A percentile compares a stretch with the other conserved stretches of the same genome.
These are phyloP conservation scores for Lasiosphaeriaceae sp. DNA, from an alignment of 495 filamentous ascomycete species.

Conservation along the genomic window DNA sequence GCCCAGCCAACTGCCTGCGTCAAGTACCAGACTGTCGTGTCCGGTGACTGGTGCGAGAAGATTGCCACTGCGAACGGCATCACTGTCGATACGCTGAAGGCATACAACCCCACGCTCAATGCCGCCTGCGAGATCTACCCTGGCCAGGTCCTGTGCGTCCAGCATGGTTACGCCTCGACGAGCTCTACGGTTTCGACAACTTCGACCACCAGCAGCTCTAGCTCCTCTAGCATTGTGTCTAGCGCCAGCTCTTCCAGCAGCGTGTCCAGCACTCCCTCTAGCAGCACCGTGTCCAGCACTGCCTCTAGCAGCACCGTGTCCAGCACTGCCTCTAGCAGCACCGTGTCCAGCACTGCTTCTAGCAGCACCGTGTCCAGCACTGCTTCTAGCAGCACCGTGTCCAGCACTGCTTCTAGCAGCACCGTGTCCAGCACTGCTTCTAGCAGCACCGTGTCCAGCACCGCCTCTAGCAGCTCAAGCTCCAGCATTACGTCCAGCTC, in stretches of 20 bases:
- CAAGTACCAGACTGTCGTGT: slow-evolving; percentile 6
- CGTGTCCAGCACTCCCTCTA: slow-evolving; percentile 3
- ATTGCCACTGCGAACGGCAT: slow-evolving; percentile 13
- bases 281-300: background rate
- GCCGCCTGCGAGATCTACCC: background rate
- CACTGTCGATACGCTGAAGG: slow-evolving; percentile 4
- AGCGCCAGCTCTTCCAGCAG: slow-evolving; percentile 5
- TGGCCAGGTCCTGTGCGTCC: slow-evolving; percentile 13
- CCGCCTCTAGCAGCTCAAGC: background rate
- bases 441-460: slow-evolving; percentile 5
- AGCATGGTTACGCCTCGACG: slow-evolving; percentile 2
- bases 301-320: slow-evolving; percentile 6
- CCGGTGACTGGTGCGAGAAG: slow-evolving; percentile 13
- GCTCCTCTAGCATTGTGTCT: background rate
- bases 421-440: background rate
- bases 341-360: slow-evolving; percentile 10
- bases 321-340: background rate
- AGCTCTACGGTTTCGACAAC: slow-evolving; percentile 4
- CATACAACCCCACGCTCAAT: slow-evolving; percentile 5
- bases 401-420: slow-evolving; percentile 2
- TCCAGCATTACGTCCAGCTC: slow-evolving; percentile 6
- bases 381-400: slow-evolving; percentile 4
- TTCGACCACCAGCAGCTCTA: slow-evolving; percentile 8
- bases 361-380: slow-evolving; percentile 1
- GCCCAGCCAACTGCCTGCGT: slow-evolving; percentile 15